These are phyloP conservation scores for Geranomyces variabilis DNA, from an alignment of 192 early-diverging fungal species.

Conservation along the genomic window DNA sequence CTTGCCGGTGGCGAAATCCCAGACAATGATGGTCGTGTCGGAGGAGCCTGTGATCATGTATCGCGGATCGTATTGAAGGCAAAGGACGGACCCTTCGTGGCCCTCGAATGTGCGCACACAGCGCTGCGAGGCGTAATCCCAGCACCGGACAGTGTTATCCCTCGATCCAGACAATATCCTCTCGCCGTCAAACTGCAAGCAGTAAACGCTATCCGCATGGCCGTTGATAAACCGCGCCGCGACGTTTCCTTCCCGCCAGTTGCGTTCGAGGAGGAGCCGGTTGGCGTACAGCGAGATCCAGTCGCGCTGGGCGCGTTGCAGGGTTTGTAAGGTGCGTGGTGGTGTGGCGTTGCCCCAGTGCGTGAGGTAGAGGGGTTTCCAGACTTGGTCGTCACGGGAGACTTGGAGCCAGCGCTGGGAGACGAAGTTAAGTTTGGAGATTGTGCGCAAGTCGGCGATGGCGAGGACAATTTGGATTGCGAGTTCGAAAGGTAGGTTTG, in stretches of 20 bases:
- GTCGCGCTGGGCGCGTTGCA: slow-evolving; percentile 4
- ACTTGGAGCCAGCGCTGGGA: slow-evolving; percentile 43
- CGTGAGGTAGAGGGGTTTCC: slow-evolving; percentile 37
- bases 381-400: slow-evolving; percentile 44
- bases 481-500: slow-evolving; percentile 48
- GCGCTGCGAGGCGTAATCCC: slow-evolving; percentile 40
- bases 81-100: slow-evolving; percentile 57
- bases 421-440: slow-evolving; percentile 29
- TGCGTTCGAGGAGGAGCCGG: slow-evolving; percentile 38
- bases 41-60: slow-evolving; percentile 55
- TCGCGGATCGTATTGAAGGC: slow-evolving; percentile 56
- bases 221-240: slow-evolving; percentile 39
- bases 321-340: background rate
- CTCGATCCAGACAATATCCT: slow-evolving; percentile 50
- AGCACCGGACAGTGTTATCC: slow-evolving; percentile 50
- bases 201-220: slow-evolving; percentile 59
- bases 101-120: slow-evolving; percentile 40
- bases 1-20: slow-evolving; percentile 58
- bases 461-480: slow-evolving; percentile 41
- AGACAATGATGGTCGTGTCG: slow-evolving; percentile 56
- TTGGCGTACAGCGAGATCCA: slow-evolving; percentile 47
- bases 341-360: slow-evolving; percentile 26
- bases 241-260: slow-evolving; percentile 49
- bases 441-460: slow-evolving; percentile 14
- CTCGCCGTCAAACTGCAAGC: slow-evolving; percentile 55